Conservation (phyloP, 164 flowering plant genomes). For the Cinnamomum micranthum region DNA sequence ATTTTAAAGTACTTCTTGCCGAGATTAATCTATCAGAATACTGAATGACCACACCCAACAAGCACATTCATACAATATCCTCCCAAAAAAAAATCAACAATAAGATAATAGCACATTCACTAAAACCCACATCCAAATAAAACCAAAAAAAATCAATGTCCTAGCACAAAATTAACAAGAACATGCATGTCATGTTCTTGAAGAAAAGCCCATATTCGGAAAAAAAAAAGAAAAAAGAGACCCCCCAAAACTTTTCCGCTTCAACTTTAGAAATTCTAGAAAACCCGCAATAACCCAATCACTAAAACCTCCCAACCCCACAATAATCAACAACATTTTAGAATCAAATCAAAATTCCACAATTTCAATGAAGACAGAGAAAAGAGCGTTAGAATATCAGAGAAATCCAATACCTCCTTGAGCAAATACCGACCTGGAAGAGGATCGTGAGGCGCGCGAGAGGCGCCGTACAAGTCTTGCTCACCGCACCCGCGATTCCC, state of each 20-base stretch:
- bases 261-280: not conserved
- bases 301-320: not conserved
- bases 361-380: not conserved
- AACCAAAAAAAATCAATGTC: not conserved
- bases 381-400: not conserved
- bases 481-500: conserved; percentile 96
- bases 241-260: not conserved
- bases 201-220: not conserved
- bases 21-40: too few species aligned
- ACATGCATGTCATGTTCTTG: not conserved
- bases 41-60: too few species aligned
- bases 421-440: conserved; percentile 57
- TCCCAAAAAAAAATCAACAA: too few species aligned
- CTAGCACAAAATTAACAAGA: not conserved
- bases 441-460: conserved; percentile 95
- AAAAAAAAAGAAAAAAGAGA: too few species aligned
- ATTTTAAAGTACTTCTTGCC: too few species aligned
- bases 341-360: not conserved
- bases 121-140: too few species aligned
- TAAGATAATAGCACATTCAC: too few species aligned
- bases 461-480: conserved; percentile 98
- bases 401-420: not conserved
- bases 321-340: not conserved
- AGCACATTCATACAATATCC: too few species aligned
- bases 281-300: not conserved